A percentile compares a stretch with the other conserved stretches of the same genome.
phyloP scores from a whole-genome alignment of 129 eudicot species.

The Scalesia atractyloides region DNA sequence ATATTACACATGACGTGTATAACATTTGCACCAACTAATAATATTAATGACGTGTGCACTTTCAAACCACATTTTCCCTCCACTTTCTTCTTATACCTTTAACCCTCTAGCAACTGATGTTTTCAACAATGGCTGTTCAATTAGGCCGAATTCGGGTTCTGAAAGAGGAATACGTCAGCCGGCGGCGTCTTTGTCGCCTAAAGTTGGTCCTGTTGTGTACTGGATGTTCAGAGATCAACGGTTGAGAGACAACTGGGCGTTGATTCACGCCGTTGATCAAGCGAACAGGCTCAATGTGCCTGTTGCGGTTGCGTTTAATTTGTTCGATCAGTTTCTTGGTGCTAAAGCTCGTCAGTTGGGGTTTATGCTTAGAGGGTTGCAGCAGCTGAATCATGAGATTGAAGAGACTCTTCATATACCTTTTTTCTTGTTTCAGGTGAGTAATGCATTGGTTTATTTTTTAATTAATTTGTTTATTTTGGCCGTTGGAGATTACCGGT shows the following conservation, averaged over 20 bases:
- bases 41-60: constrained; percentile 44
- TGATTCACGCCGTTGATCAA: constrained; percentile 86
- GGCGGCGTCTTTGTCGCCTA: constrained; percentile 2
- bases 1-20: constrained; percentile 21
- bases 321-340: constrained; percentile 79
- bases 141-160: constrained; percentile 74
- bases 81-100: constrained; percentile 27
- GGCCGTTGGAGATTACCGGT: no score
- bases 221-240: constrained; percentile 99
- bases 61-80: constrained; percentile 70
- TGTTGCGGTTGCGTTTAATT: constrained; percentile 80
- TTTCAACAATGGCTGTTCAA: constrained; percentile 47
- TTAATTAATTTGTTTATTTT: not conserved
- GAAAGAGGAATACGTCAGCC: constrained; percentile 38
- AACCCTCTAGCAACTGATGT: constrained; percentile 13
- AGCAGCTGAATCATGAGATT: constrained; percentile 47
- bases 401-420: constrained; percentile 56
- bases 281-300: constrained; percentile 79
- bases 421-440: constrained; percentile 79
- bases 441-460: not conserved
- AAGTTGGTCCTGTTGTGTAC: constrained; percentile 85
- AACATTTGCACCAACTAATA: not conserved
- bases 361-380: constrained; percentile 89
- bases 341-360: constrained; percentile 94
- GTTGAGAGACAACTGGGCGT: constrained; percentile 90